Evolutionary conservation across 2,329 filamentous ascomycete genomes (phyloP), one percentile per base, ranked within the genome.

Genomic region (Triangularia verruculosa): DNA sequence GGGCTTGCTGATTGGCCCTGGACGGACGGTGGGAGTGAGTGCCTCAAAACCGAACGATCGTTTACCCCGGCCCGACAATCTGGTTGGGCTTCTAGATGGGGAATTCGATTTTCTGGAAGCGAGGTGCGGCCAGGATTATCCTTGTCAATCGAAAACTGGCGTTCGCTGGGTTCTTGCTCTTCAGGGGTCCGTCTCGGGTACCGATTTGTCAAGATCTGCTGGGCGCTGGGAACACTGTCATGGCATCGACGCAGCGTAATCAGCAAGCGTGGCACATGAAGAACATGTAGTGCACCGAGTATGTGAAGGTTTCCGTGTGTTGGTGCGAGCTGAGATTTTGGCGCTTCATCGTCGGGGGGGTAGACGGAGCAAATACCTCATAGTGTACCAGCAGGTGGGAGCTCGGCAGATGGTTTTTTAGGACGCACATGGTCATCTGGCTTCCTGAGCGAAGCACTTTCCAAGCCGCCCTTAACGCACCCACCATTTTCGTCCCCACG

Each of bases 81-180:
- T 70, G 68, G 68, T 65, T 69, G 66, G 63, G 56, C 56, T 64
- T 58, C 63, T 57, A 64, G 54, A 65, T 67, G 63, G 66, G 63
- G 55, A 60, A 64, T 56, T 25, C 63, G 39, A 59, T 25, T 66
- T 67, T 68, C 66, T 68, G 66, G 67, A 70, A 69, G 64, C 69
- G 65, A 68, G 63, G 28, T 61, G 8, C 28, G 9, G 9, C 57
- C 34, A 61, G 65, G 52, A 60, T 64, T 30, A 52, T 30, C 51
- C 61, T 25, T 61, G 47, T 39, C 11, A 32, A 54, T 47, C 59
- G n/a, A 39, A 17, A 57, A 62, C 39, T 47, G 39, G 39, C 39
- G 17, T 20, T 47, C 39, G n/a, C n/a, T n/a, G n/a, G n/a, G n/a
- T n/a, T n/a, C n/a, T n/a, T n/a, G n/a, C 27, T 47, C 39, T 5